Conservation (phyloP, 257 asterid genomes). For the Solanum chiquidenum region DNA sequence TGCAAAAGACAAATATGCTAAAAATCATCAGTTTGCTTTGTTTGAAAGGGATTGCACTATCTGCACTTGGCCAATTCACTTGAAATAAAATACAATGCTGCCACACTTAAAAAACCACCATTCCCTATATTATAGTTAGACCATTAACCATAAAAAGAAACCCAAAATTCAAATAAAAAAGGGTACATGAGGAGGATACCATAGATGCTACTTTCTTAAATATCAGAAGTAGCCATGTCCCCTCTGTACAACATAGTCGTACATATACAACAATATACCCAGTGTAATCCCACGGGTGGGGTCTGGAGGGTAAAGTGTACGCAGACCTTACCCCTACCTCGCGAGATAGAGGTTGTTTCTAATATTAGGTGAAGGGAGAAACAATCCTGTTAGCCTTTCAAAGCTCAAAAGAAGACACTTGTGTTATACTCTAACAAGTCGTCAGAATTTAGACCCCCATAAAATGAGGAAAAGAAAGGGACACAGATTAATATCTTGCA, state of each 20-base stretch:
- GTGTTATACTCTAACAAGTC: not conserved
- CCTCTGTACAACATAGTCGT: not conserved
- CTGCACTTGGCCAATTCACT: not conserved
- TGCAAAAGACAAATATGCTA: conserved; percentile 11
- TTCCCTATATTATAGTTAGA: not conserved
- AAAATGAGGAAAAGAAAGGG: not conserved
- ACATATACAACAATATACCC: not conserved
- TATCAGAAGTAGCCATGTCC: not conserved
- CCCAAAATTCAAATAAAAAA: not conserved
- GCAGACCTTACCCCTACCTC: not conserved
- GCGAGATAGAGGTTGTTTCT: not conserved
- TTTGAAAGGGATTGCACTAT: not conserved
- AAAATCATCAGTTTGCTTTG: not conserved
- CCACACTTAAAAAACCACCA: not conserved
- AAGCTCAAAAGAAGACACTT: not conserved
- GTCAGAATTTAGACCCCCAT: not conserved
- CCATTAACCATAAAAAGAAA: not conserved
- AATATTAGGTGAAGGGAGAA: not conserved
- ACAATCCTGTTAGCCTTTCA: not conserved
- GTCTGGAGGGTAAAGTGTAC: not conserved
- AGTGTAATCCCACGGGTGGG: not conserved
- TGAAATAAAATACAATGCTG: not conserved
- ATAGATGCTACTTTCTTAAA: not conserved
- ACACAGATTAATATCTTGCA: not conserved
- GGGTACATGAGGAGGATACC: not conserved